Conservation (phyloP, 148 eudicot genomes). For the Arbutus unedo region DNA sequence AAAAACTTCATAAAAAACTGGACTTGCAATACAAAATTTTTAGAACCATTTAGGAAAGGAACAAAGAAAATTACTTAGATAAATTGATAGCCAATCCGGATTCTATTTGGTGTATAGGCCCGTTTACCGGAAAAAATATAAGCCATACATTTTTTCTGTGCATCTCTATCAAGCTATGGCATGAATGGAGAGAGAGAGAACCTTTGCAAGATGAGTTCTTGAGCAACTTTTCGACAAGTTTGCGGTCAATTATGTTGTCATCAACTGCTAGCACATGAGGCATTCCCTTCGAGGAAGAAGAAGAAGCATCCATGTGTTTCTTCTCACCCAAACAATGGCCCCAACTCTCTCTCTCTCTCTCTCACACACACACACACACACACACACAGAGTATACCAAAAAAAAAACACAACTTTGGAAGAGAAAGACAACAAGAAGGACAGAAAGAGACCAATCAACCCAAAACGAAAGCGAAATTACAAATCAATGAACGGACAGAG, state of each 20-base stretch:
- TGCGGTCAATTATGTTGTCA: constrained; percentile 55
- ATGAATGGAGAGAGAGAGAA: constrained; percentile 9
- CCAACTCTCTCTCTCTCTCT: background rate
- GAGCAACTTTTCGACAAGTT: constrained; percentile 53
- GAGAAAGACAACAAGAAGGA: background rate
- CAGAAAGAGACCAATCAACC: no score
- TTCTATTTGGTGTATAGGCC: background rate
- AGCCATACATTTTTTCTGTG: background rate
- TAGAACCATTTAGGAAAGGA: no score
- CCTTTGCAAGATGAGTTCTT: constrained; percentile 52
- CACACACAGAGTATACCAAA: no score
- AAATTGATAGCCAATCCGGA: background rate
- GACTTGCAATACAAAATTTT: background rate
- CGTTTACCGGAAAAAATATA: background rate
- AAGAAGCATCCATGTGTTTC: constrained; percentile 7
- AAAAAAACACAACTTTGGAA: background rate
- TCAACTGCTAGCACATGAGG: constrained; percentile 59
- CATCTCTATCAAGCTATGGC: background rate
- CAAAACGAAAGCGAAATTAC: background rate
- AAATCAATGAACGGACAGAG: background rate
- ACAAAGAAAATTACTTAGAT: background rate
- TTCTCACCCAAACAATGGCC: background rate
- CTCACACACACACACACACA: no score
- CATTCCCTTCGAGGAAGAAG: background rate
- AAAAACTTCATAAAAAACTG: background rate